Percentiles rank a stretch among this genome's conserved stretches.
Conservation (phyloP, 371 early-diverging fungal species). For the Batkoa obscura region DNA sequence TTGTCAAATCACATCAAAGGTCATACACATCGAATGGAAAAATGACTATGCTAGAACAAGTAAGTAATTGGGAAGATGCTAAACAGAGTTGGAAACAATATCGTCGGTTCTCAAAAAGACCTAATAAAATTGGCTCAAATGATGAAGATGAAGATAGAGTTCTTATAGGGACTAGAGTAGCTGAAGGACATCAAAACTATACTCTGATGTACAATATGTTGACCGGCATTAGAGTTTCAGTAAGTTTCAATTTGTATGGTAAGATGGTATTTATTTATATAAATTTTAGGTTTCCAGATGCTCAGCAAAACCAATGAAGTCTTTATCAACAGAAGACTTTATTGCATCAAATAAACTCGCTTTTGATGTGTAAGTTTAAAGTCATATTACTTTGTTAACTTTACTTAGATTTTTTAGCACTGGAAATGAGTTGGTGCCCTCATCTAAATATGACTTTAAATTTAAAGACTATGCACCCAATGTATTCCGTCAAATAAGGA, state of each 20-base stretch:
- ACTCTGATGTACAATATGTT: constrained; percentile 96
- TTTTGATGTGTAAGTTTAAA: constrained; percentile 56
- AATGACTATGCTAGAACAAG: no score
- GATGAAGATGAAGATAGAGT: constrained; percentile 26
- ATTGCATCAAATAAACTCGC: constrained; percentile 74
- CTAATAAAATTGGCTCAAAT: constrained; percentile 16
- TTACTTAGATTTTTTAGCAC: constrained; percentile 20
- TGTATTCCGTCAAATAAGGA: constrained; percentile 82
- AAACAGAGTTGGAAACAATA: constrained; percentile 9
- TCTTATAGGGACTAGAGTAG: constrained; percentile 36
- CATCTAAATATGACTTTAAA: constrained; percentile 88
- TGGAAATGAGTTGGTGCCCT: constrained; percentile 86
- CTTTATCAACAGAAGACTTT: constrained; percentile 58
- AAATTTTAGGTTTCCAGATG: constrained; percentile 46
- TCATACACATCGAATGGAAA: no score
- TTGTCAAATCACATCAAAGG: no score
- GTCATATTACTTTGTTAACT: background rate
- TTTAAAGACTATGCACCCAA: constrained; percentile 96
- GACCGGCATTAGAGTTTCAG: constrained; percentile 76
- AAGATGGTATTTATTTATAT: background rate
- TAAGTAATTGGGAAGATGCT: constrained; percentile 5
- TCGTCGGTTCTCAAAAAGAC: constrained; percentile 8
- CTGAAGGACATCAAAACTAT: constrained; percentile 46
- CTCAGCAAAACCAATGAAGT: constrained; percentile 56
- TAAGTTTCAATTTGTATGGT: constrained; percentile 14